Evolutionary conservation across 2,329 filamentous ascomycete genomes (phyloP), one percentile per base, ranked within the genome.

Genomic region (Alternaria sp.): DNA sequence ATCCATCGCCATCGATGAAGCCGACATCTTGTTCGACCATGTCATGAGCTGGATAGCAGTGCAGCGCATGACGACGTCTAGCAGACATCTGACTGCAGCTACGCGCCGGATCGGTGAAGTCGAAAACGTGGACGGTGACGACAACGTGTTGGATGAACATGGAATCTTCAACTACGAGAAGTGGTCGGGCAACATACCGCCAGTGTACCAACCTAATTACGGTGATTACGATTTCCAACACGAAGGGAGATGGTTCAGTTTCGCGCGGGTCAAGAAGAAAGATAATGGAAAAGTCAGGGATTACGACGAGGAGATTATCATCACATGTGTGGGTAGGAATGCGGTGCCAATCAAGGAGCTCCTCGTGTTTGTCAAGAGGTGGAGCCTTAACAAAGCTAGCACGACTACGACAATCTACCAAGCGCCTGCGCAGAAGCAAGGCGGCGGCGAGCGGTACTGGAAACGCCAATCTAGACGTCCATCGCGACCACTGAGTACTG

Each of bases 401-500:
- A 75, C 80, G 12, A 80, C 77, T 57, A 86, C 85, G 1, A 77
- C 77, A 0, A 83, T 86, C 45, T 79, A 81, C 17, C 80, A 84
- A 10, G 83, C 84, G 0, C 78, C 77, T 11, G 83, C 83, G 0
- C 78, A 77, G 25, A 69, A 74, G 8, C 43, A 69, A 3, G 57
- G 58, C 12, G 9, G 19, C 2, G 28, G 19, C 1, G 28, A 17
- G 9, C 78, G 71, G 28, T 71, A 72, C n/a, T 85, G 83, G 83
- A 75, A 75, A 58, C 21, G 21, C 21, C 21, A 21, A 4, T 74
- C 36, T 2, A 40, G 36, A 40, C 36, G 36, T 40, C 36, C 36
- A 40, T 40, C 36, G n/a, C 36, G 91, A n/a, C 89, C 90, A 1
- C 90, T 94, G 83, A 84, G 85, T 52, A 95, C 91, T 0, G 91